Evolutionary conservation across 805 yeast genomes (phyloP).

Genomic region (Hanseniaspora thailandica): DNA sequence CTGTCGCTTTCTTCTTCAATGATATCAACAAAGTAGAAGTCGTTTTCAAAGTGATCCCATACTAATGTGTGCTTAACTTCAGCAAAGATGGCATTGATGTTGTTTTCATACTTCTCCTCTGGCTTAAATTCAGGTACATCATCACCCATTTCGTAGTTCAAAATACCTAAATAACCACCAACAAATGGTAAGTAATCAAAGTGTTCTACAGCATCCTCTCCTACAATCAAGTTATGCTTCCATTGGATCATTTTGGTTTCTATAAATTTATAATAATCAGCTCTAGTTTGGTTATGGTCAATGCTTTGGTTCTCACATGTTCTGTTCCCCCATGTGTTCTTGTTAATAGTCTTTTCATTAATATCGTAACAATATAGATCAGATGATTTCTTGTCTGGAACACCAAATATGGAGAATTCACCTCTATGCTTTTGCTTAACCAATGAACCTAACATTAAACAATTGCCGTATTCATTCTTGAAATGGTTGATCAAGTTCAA

Average conservation of each 20-base stretch:
- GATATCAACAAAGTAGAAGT: constrained; percentile 44
- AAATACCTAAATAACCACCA: constrained; percentile 83
- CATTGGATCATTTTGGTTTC: constrained; percentile 16
- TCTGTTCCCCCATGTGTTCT: not conserved
- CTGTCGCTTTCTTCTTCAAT: constrained; percentile 20
- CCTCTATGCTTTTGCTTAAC: constrained; percentile 13
- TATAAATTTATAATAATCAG: constrained; percentile 27
- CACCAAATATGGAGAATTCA: constrained; percentile 13
- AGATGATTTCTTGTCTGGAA: constrained; percentile 1
- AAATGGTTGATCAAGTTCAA: not conserved
- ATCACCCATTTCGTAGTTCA: constrained; percentile 82
- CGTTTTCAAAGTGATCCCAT: constrained; percentile 37
- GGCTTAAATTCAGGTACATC: constrained; percentile 24
- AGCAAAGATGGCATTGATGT: constrained; percentile 55
- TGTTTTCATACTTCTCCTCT: constrained; percentile 32
- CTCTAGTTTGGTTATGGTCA: constrained; percentile 17
- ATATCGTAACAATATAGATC: not conserved
- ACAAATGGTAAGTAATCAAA: constrained; percentile 50
- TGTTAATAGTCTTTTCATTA: not conserved
- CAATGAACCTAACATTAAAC: constrained; percentile 8
- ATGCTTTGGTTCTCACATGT: not conserved
- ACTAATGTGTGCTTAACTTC: constrained; percentile 56
- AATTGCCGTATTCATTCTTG: not conserved
- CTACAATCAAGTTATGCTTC: not conserved
- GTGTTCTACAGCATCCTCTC: not conserved